Percentiles rank a stretch among this genome's conserved stretches.
Conservation (phyloP, 164 flowering plant genomes). For the Litsea cubeba region DNA sequence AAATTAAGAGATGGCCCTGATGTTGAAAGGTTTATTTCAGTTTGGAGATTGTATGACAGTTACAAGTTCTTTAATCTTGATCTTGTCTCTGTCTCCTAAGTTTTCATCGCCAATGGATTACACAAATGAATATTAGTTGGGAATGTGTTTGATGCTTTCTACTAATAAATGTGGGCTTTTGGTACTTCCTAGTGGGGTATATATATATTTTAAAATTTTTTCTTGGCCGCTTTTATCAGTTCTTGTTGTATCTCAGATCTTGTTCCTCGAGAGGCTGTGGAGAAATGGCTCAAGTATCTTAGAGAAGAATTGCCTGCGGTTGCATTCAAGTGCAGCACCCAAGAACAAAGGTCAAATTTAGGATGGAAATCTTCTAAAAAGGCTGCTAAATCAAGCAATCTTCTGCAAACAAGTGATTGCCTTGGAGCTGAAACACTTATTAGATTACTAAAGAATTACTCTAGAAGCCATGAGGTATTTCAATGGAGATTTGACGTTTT, state of each 20-base stretch:
- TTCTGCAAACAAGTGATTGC: constrained; percentile 90
- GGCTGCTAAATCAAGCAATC: constrained; percentile 52
- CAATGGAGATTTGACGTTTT: constrained; percentile 54
- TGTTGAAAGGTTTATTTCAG: neutral
- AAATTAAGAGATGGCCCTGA: neutral
- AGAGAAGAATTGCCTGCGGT: constrained; percentile 93
- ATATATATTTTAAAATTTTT: too few relatives aligned
- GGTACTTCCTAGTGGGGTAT: too few relatives aligned
- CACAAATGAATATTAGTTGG: neutral
- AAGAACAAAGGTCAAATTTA: constrained; percentile 80
- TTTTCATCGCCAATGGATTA: neutral
- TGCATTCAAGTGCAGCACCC: constrained; percentile 96
- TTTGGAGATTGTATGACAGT: neutral
- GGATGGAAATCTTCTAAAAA: constrained; percentile 76
- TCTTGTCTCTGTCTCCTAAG: neutral
- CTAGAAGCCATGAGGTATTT: constrained; percentile 89
- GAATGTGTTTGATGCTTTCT: too few relatives aligned
- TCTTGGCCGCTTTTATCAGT: neutral
- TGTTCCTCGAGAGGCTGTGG: constrained; percentile 93
- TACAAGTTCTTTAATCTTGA: neutral
- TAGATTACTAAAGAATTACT: constrained; percentile 84
- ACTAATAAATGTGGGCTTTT: too few relatives aligned
- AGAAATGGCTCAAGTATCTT: constrained; percentile 92
- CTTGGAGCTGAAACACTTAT: constrained; percentile 95
- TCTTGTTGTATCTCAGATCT: constrained; percentile 51